Evolutionary conservation across 768 basidiomycete species (phyloP), one percentile per base, ranked within the genome.

Genomic region (Pulveroboletus sp.): DNA sequence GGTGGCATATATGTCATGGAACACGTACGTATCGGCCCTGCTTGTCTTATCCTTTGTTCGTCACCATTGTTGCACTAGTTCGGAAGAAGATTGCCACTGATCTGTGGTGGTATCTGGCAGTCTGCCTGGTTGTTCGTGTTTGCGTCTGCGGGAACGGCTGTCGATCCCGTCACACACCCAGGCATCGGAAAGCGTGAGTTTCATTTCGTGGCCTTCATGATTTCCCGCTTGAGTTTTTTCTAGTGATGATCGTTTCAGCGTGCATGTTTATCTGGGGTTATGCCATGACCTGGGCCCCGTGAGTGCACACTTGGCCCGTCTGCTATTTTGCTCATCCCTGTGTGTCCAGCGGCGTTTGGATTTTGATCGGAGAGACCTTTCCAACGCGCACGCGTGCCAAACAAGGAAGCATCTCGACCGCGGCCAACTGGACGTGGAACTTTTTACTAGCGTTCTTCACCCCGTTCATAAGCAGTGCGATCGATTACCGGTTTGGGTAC

Each of bases 391-490:
- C 85, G 5, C 77, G 85, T 46, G 80, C 85, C 5, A 83, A 85
- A 63, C 86, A 87, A 62, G 84, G 79, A 5, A 79, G 83, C 31
- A 65, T 89, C 34, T 74, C 84, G 2, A 85, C 83, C 2, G 75
- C 82, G 1, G 68, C 73, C 27, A 86, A 85, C 64, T 86, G 84
- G 76, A 79, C 77, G 4, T 86, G 78, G 79, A 83, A 85, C 62
- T 85, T 85, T 72, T 69, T 85, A 31, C 68, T 86, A 47, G 84
- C 82, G 0, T 88, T 87, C 76, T 86, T 86, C 71, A 87, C 85
- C n/a, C 84, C 86, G 0, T 85, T 86, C 67, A 87, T 88, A 60
- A 71, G 71, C 4, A 62, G 51, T 17, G 70, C 73, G 12, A 87
- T 87, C 58, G 41, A 63, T 9, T 88, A 78, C 68, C 65, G 71